Percentiles rank a stretch among this genome's conserved stretches.
These are phyloP conservation scores for Hymenoscyphus scutula DNA, from an alignment of 2,329 filamentous ascomycete genomes.

Conservation along the genomic window DNA sequence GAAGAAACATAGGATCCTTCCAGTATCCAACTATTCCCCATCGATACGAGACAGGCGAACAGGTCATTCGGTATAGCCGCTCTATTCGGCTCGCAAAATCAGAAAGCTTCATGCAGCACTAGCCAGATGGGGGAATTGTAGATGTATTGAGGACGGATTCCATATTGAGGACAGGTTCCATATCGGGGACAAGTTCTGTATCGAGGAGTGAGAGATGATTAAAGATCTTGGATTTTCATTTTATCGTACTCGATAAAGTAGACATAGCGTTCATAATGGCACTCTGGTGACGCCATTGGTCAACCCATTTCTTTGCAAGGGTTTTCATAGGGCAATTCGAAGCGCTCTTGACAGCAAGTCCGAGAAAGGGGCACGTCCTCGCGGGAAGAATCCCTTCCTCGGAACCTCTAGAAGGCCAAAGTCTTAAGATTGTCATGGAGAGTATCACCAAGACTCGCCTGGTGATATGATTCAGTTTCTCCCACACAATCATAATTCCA, in stretches of 20 bases:
- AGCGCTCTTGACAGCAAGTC: slow-evolving; percentile 22
- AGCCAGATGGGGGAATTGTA: slow-evolving; percentile 14
- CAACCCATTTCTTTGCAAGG: slow-evolving; percentile 11
- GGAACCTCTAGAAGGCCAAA: slow-evolving; percentile 21
- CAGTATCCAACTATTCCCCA: slow-evolving; percentile 2
- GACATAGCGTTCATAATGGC: slow-evolving; percentile 14
- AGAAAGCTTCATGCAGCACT: slow-evolving; percentile 11
- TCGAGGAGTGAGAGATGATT: neutral
- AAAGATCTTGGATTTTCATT: neutral
- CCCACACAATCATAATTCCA: slow-evolving; percentile 13
- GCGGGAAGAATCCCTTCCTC: slow-evolving; percentile 27
- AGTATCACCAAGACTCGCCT: slow-evolving; percentile 14
- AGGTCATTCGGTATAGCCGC: slow-evolving; percentile 18
- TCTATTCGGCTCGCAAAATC: slow-evolving; percentile 8
- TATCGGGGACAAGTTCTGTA: too few species aligned
- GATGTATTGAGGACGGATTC: neutral
- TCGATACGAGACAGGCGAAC: slow-evolving; percentile 25
- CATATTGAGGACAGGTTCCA: neutral
- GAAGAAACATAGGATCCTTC: neutral
- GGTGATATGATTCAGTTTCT: neutral
- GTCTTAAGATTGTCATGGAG: slow-evolving; percentile 3
- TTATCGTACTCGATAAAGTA: neutral
- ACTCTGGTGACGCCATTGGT: slow-evolving; percentile 20
- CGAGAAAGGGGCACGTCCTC: slow-evolving; percentile 15
- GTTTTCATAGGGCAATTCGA: slow-evolving; percentile 20